A percentile compares a stretch with the other conserved stretches of the same genome.
Conservation (phyloP, 2,329 filamentous ascomycete genomes). For the Exophiala xenobiotica region DNA sequence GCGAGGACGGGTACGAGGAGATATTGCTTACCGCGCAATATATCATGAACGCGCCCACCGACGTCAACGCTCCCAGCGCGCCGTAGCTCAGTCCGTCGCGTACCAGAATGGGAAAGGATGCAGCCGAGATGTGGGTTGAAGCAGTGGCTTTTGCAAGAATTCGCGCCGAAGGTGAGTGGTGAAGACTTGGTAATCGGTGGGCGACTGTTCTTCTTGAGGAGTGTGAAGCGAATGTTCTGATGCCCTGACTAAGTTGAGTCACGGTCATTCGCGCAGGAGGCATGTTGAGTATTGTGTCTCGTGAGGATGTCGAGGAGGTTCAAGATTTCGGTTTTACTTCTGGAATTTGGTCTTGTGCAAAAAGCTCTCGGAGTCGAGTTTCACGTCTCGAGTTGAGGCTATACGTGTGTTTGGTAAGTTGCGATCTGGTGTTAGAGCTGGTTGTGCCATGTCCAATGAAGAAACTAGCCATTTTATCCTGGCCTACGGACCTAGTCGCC, state of each 20-base stretch:
- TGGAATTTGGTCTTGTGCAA: not conserved
- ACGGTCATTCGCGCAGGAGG: slow-evolving; percentile 19
- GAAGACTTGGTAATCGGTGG: slow-evolving; percentile 11
- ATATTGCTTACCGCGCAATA: slow-evolving; percentile 28
- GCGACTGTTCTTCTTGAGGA: slow-evolving; percentile 2
- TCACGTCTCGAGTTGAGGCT: too few relatives aligned
- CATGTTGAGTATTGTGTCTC: slow-evolving; percentile 5
- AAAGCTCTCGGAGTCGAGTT: too few relatives aligned
- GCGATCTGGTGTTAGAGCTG: too few relatives aligned
- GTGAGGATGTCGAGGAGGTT: not conserved
- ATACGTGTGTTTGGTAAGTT: too few relatives aligned
- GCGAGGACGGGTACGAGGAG: slow-evolving; percentile 20
- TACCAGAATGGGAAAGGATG: slow-evolving; percentile 11
- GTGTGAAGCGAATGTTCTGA: slow-evolving; percentile 13
- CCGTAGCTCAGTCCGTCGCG: slow-evolving; percentile 22
- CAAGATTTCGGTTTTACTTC: not conserved
- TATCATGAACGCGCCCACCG: slow-evolving; percentile 21
- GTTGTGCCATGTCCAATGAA: too few relatives aligned
- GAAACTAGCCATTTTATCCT: too few relatives aligned
- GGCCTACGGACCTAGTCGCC: too few relatives aligned
- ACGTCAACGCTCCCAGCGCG: slow-evolving; percentile 24
- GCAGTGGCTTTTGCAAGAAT: slow-evolving; percentile 18
- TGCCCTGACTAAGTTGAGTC: slow-evolving; percentile 9
- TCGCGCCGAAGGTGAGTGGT: slow-evolving; percentile 21
- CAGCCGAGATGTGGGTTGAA: slow-evolving; percentile 1